Evolutionary conservation across 2,329 filamentous ascomycete genomes (phyloP).

Genomic region (Ophiocordyceps sinensis): DNA sequence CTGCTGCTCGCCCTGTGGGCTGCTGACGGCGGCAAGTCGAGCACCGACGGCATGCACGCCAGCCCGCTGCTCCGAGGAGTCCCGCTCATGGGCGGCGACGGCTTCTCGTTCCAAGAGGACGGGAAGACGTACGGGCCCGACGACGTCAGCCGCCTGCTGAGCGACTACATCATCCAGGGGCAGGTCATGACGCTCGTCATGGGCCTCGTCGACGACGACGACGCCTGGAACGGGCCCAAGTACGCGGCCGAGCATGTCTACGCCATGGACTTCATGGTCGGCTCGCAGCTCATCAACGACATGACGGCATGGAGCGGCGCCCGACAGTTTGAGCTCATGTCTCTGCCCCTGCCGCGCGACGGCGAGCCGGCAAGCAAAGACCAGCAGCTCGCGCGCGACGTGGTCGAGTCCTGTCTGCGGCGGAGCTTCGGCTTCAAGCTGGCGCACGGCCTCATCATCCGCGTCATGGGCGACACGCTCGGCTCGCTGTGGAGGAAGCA

Average conservation of each 20-base stretch:
- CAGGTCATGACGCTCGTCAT: conserved; percentile 36
- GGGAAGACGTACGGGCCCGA: conserved; percentile 18
- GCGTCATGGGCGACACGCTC: conserved; percentile 32
- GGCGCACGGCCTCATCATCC: conserved; percentile 36
- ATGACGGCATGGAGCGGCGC: conserved; percentile 35
- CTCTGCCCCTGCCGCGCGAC: conserved; percentile 15
- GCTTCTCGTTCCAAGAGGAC: conserved; percentile 7
- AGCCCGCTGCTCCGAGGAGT: conserved; percentile 31
- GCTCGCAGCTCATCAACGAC: conserved; percentile 37
- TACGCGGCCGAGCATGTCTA: conserved; percentile 35
- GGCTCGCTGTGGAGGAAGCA: conserved; percentile 38
- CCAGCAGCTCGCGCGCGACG: conserved; percentile 31
- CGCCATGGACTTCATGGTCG: conserved; percentile 32
- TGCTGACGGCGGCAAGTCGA: conserved; percentile 23
- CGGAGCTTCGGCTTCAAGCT: conserved; percentile 41
- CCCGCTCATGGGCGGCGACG: conserved; percentile 17
- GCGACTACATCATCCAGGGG: conserved; percentile 43
- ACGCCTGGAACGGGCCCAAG: conserved; percentile 37
- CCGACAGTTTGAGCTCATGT: conserved; percentile 35
- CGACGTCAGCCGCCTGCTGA: conserved; percentile 27
- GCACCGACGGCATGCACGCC: conserved; percentile 34
- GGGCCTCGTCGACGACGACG: conserved; percentile 33
- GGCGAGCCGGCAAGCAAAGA: conserved; percentile 19
- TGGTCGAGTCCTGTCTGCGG: conserved; percentile 34
- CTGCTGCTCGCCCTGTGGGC: conserved; percentile 39